phyloP scores from a whole-genome alignment of 805 yeast species.

The Wickerhamiella siamensis region DNA sequence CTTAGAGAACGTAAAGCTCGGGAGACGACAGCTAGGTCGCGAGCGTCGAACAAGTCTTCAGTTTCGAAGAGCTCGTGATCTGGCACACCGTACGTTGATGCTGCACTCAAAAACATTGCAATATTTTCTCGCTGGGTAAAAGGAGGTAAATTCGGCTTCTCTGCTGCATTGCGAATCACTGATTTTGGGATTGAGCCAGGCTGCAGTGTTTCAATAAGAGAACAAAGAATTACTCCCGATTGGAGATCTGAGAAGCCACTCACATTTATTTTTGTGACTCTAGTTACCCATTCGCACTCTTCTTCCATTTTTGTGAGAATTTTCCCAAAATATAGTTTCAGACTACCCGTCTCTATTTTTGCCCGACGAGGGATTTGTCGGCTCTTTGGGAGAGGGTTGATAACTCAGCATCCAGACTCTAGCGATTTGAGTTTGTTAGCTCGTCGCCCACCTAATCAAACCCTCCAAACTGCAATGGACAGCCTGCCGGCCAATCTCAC shows the following conservation, averaged over 20 bases:
- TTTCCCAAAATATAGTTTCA: too few relatives aligned
- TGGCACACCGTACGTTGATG: constrained; percentile 49
- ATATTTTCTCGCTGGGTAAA: constrained; percentile 38
- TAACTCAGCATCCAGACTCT: background rate
- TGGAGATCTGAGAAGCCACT: constrained; percentile 1
- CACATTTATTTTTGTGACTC: constrained; percentile 1
- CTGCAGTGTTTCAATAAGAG: background rate
- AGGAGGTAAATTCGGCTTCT: background rate
- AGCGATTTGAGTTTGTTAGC: background rate
- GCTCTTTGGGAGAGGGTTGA: too few relatives aligned
- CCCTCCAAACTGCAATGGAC: constrained; percentile 6
- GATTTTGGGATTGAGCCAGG: constrained; percentile 1
- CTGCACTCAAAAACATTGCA: constrained; percentile 45
- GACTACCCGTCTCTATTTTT: too few relatives aligned
- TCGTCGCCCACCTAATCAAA: background rate
- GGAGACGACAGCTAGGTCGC: constrained; percentile 40
- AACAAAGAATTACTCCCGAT: constrained; percentile 2
- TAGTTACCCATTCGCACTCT: constrained; percentile 6
- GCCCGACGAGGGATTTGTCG: too few relatives aligned
- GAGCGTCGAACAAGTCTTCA: constrained; percentile 48
- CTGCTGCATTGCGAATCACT: background rate
- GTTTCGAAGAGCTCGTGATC: constrained; percentile 70
- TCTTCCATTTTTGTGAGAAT: background rate
- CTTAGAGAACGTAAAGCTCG: constrained; percentile 4
- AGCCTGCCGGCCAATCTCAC: constrained; percentile 13